Base-by-base conservation (phyloP, 257 asterid genomes). In the Agastache rugosa region DNA sequence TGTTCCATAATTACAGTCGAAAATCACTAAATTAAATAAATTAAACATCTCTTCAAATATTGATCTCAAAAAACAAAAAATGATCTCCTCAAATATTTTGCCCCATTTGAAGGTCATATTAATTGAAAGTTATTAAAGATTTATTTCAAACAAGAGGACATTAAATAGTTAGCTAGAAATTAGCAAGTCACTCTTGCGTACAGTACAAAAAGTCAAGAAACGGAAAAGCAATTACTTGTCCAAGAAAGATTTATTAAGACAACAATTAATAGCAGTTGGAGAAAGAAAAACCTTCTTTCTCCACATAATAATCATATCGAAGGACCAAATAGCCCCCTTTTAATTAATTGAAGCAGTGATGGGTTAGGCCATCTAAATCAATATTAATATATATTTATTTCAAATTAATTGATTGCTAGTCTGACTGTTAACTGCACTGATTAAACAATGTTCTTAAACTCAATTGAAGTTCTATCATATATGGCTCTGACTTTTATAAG, bases 281-380 rank as follows among this genome's bases (percentile, higher is more conserved):
- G 55, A 70, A 23, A 41, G 31, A 64, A 25, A 74, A 7, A 48
- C 19, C 11, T 37, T 42, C 27, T 63, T 54, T 22, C 31, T 50
- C 73, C 63, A 53, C 77, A 55, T 45, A 73, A 69, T 74, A 82
- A 67, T 70, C 67, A 69, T 54, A 58, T 45, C 41, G 16, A 75
- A 75, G 45, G 63, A 25, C 70, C 53, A 6, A 69, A 44, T 53
- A 58, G 65, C 71, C 71, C 63, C 55, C 11, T 0, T 16, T 11
- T 44, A 53, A 47, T 47, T 37, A 5, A 35, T 34, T 62, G 35
- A 64, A 20, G 60, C 58, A 58, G 48, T n/a, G 77, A 73, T 75
- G 74, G 75, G 84, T 79, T 83, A 39, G 87, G 80, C 45, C 77
- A 79, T 83, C 85, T 51, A 80, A 77, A 69, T 77, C 77, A 41